Evolutionary conservation across 805 yeast species (phyloP).

Genomic region (Torulaspora franciscae): DNA sequence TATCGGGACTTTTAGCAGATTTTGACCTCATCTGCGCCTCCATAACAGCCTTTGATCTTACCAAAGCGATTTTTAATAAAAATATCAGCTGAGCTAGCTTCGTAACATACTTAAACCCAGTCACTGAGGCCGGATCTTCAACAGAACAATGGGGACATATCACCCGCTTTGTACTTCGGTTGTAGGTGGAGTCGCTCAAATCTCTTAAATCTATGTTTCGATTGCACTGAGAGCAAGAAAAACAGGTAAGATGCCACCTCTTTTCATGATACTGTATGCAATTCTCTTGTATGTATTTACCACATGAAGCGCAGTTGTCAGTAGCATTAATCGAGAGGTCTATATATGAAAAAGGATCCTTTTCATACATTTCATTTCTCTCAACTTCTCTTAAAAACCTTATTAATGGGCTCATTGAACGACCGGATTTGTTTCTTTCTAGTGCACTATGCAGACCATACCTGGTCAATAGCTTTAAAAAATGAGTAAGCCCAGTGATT

Average conservation of each 20-base stretch:
- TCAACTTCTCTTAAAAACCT: constrained; percentile 53
- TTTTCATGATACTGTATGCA: constrained; percentile 57
- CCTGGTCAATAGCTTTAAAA: constrained; percentile 76
- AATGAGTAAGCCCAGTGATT: constrained; percentile 89
- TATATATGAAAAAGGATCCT: constrained; percentile 39
- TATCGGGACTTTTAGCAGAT: constrained; percentile 8
- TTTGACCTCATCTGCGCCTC: constrained; percentile 31
- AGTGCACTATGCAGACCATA: constrained; percentile 74
- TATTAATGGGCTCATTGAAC: constrained; percentile 58
- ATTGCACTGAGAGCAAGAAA: constrained; percentile 58
- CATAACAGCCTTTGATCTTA: constrained; percentile 65
- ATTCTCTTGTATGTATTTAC: constrained; percentile 75
- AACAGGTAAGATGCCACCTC: constrained; percentile 82
- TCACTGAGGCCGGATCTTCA: constrained; percentile 43
- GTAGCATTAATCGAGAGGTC: constrained; percentile 56
- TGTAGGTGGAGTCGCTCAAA: constrained; percentile 47
- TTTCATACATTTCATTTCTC: constrained; percentile 39
- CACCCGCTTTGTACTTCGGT: constrained; percentile 36
- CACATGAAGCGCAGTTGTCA: constrained; percentile 71
- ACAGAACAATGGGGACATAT: constrained; percentile 62
- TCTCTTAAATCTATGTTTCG: constrained; percentile 38
- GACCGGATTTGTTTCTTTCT: constrained; percentile 53
- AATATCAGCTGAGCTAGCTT: constrained; percentile 70
- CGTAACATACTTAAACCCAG: constrained; percentile 59
- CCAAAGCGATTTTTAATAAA: constrained; percentile 76